These are phyloP conservation scores for Diaporthe australafricana DNA, from an alignment of 2,329 filamentous ascomycete genomes.

Conservation along the genomic window DNA sequence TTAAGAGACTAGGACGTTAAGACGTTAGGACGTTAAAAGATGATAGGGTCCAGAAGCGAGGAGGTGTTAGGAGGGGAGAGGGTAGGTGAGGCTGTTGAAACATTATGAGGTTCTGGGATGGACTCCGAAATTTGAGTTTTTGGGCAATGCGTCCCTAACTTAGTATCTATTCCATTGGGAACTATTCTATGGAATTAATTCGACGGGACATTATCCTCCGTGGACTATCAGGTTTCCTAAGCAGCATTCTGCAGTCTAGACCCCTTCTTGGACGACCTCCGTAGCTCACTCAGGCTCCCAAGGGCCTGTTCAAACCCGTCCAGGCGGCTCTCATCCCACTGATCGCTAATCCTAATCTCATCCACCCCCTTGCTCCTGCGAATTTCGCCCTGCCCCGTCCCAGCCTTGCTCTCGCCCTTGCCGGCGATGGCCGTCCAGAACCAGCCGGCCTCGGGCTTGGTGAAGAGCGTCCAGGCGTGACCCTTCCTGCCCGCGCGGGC, in stretches of 20 bases:
- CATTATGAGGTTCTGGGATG: no score
- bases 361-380: slow-evolving; percentile 58
- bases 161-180: no score
- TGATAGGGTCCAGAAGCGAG: no score
- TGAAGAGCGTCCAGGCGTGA: slow-evolving; percentile 87
- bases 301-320: slow-evolving; percentile 67
- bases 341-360: slow-evolving; percentile 56
- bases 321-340: slow-evolving; percentile 61
- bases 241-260: neutral
- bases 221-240: neutral
- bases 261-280: slow-evolving; percentile 33
- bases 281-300: slow-evolving; percentile 60
- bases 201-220: neutral
- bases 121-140: no score
- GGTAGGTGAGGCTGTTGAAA: no score
- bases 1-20: no score
- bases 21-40: no score
- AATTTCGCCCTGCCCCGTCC: slow-evolving; percentile 49
- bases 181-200: no score
- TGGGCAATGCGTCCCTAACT: no score
- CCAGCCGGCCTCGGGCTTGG: slow-evolving; percentile 86
- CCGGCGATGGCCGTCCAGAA: slow-evolving; percentile 87
- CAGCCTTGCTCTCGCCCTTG: slow-evolving; percentile 53
- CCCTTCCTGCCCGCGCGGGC: slow-evolving; percentile 83
- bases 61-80: no score